phyloP scores from a whole-genome alignment of 345 rosid species.

The Moringa oleifera region DNA sequence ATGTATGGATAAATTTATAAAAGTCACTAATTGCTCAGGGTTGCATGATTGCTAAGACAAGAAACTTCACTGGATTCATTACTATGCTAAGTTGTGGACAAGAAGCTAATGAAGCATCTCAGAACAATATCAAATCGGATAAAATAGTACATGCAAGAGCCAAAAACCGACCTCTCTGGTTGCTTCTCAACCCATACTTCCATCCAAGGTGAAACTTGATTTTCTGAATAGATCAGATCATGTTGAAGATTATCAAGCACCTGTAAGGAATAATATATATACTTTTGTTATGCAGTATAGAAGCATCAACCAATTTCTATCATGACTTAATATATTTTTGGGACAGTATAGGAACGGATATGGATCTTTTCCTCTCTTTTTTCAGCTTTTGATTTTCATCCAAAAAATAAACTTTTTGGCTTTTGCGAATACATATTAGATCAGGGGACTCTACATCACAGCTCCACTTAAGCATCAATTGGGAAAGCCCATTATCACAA shows the following conservation, averaged over 20 bases:
- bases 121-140: neutral
- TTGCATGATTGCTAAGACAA: neutral
- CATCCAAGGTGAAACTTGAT: slow-evolving; percentile 83
- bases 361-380: no score
- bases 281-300: neutral
- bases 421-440: no score
- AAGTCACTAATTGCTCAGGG: neutral
- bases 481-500: no score
- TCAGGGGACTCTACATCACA: no score
- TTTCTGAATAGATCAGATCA: slow-evolving; percentile 79
- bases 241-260: slow-evolving; percentile 99
- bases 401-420: no score
- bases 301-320: neutral
- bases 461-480: no score
- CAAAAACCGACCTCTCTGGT: slow-evolving; percentile 41
- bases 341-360: no score
- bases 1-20: neutral
- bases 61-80: neutral
- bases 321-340: neutral
- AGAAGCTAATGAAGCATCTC: neutral
- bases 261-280: slow-evolving; percentile 36
- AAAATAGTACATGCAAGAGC: neutral
- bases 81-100: neutral
- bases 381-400: no score
- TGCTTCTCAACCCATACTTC: slow-evolving; percentile 90